phyloP scores from a whole-genome alignment of 2,329 filamentous ascomycete genomes.

The Pseudodiploospora longispora region DNA sequence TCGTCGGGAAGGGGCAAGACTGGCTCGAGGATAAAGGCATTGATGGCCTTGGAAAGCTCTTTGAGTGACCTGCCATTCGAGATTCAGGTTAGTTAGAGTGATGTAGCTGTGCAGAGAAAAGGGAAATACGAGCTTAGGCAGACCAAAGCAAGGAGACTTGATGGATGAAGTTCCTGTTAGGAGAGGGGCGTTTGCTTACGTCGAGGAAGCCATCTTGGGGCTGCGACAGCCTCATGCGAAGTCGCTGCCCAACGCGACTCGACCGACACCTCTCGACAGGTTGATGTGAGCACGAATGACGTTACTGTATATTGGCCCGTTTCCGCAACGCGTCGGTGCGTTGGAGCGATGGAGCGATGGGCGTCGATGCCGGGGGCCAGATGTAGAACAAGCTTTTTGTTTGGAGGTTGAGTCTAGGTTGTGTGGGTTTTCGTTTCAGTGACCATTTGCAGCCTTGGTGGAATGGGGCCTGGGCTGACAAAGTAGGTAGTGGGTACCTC shows the following conservation, averaged over 20 bases:
- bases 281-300: no score
- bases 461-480: not conserved
- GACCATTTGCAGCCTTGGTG: constrained; percentile 3
- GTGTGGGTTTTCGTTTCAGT: not conserved
- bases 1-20: constrained; percentile 58
- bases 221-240: constrained; percentile 2
- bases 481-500: constrained; percentile 4
- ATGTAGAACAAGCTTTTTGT: constrained; percentile 7
- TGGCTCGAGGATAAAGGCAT: constrained; percentile 39
- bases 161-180: not conserved
- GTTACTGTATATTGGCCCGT: no score
- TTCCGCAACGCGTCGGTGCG: not conserved
- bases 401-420: not conserved
- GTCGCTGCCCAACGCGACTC: not conserved
- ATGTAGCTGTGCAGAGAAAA: no score
- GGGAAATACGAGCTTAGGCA: no score
- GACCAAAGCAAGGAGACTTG: no score
- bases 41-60: constrained; percentile 52
- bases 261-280: no score
- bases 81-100: constrained; percentile 2
- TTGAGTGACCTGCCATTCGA: constrained; percentile 42
- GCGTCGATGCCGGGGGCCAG: constrained; percentile 1
- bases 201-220: constrained; percentile 18
- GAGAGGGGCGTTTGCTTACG: constrained; percentile 14
- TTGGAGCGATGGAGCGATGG: not conserved